Evolutionary conservation across 768 basidiomycete genomes (phyloP).

Genomic region (Boletales sp.): DNA sequence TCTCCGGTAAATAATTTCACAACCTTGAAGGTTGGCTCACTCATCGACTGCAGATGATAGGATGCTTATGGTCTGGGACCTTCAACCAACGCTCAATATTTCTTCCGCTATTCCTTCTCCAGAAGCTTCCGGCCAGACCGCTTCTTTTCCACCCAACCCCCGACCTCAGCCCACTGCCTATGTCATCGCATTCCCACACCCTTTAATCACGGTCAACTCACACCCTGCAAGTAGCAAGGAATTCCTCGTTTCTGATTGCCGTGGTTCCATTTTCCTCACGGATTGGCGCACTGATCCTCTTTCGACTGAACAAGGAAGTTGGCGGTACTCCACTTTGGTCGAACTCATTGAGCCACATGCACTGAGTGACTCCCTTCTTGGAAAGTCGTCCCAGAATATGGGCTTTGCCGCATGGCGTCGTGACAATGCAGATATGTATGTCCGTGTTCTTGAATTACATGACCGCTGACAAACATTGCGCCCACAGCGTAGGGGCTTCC

Average conservation of each 20-base stretch:
- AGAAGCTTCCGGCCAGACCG: constrained; percentile 26
- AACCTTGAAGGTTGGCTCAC: background rate
- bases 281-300: constrained; percentile 79
- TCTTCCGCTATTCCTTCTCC: constrained; percentile 36
- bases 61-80: constrained; percentile 85
- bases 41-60: constrained; percentile 57
- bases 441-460: constrained; percentile 9
- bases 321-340: constrained; percentile 61
- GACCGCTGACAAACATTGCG: background rate
- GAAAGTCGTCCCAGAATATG: constrained; percentile 42
- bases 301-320: constrained; percentile 44
- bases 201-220: constrained; percentile 63
- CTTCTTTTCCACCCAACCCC: constrained; percentile 29
- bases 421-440: constrained; percentile 70
- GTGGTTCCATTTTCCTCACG: constrained; percentile 71
- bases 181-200: constrained; percentile 67
- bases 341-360: constrained; percentile 73
- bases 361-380: constrained; percentile 49
- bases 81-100: constrained; percentile 54
- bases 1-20: constrained; percentile 51
- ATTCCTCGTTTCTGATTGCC: constrained; percentile 72
- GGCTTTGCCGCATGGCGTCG: constrained; percentile 69
- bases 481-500: constrained; percentile 64
- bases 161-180: constrained; percentile 75
- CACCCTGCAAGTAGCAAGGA: constrained; percentile 76